Percentiles rank a stretch among this genome's conserved stretches.
Conservation (phyloP, 2,329 filamentous ascomycete genomes). For the Ceratocystis albifundus region DNA sequence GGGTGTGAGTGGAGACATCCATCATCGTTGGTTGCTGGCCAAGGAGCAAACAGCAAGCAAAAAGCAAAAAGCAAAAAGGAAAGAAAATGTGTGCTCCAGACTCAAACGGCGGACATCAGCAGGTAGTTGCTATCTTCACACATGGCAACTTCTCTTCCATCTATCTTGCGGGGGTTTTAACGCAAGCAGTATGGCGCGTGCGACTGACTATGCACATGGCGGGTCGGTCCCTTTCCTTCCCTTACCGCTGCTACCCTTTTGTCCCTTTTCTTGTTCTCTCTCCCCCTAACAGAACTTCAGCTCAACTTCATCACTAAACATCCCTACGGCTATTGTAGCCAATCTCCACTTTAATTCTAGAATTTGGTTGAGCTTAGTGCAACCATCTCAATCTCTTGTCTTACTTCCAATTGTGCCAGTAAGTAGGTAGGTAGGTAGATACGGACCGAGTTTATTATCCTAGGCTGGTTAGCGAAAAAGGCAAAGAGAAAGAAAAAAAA, state of each 20-base stretch:
- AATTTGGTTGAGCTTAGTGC: slow-evolving; percentile 1
- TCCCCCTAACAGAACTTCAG: background rate
- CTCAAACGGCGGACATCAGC: no score
- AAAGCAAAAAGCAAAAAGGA: background rate
- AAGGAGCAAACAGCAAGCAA: background rate
- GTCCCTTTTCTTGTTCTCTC: background rate
- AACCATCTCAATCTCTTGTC: background rate
- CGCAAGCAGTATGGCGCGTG: no score
- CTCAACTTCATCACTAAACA: no score
- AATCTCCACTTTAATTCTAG: background rate
- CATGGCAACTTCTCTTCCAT: no score
- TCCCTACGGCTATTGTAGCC: background rate
- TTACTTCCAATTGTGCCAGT: background rate
- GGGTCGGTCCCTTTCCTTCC: background rate
- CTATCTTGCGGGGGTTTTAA: background rate
- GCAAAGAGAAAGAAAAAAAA: no score
- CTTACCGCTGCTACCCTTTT: background rate
- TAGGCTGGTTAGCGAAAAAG: background rate
- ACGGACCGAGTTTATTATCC: background rate
- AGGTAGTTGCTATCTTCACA: background rate
- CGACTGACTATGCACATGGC: background rate
- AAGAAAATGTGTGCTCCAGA: no score
- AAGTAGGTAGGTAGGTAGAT: no score
- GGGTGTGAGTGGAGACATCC: background rate
- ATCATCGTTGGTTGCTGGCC: background rate